phyloP scores from a whole-genome alignment of 345 rosid species.

The Sisymbrium altissimum region DNA sequence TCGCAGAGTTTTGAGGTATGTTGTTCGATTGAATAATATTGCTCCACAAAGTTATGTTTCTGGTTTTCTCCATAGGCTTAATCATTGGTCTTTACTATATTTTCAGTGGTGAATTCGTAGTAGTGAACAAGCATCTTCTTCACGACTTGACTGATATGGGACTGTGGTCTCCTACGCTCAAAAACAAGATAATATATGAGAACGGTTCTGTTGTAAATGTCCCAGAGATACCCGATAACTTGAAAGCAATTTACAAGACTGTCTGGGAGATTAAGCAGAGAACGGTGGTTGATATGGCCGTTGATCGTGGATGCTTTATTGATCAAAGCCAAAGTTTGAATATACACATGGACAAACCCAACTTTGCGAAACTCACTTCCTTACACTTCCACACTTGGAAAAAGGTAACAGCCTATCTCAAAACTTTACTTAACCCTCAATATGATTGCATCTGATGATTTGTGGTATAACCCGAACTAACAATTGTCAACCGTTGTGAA shows the following conservation, averaged over 20 bases:
- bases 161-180: slow-evolving; percentile 75
- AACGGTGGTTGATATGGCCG: slow-evolving; percentile 88
- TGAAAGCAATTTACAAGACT: slow-evolving; percentile 82
- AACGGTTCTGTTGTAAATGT: slow-evolving; percentile 77
- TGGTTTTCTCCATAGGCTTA: not conserved
- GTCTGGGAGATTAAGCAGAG: slow-evolving; percentile 98
- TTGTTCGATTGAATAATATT: too few relatives aligned
- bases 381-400: slow-evolving; percentile 84
- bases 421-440: too few relatives aligned
- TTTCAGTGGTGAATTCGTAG: slow-evolving; percentile 87
- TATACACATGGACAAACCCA: slow-evolving; percentile 89
- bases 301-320: slow-evolving; percentile 85
- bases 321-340: slow-evolving; percentile 97
- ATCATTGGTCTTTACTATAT: slow-evolving; percentile 1
- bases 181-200: slow-evolving; percentile 71
- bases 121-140: slow-evolving; percentile 96
- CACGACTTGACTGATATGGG: slow-evolving; percentile 91
- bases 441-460: too few relatives aligned
- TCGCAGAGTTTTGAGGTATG: too few relatives aligned
- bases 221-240: slow-evolving; percentile 63
- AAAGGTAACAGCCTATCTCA: slow-evolving; percentile 42
- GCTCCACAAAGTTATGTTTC: too few relatives aligned
- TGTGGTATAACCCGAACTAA: too few relatives aligned
- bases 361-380: slow-evolving; percentile 75
- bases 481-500: too few relatives aligned